Evolutionary conservation across 1,284 basidiomycete genomes (phyloP), one percentile per base, ranked within the genome.

Genomic region (Ustilago tritici): DNA sequence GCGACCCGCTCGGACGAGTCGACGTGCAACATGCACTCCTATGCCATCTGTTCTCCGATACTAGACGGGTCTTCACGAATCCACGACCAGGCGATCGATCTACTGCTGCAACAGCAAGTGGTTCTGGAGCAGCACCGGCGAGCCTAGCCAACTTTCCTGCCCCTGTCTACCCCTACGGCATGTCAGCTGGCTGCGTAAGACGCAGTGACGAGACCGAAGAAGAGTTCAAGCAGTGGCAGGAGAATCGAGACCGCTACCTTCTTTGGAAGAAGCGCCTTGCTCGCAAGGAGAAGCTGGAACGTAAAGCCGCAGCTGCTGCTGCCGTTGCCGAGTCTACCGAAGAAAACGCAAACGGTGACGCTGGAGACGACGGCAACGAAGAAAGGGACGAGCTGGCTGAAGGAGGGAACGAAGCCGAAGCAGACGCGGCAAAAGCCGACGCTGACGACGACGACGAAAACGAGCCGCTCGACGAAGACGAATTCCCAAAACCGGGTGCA

Each of bases 11-110:
- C 1, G 71, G 78, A 4, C 73, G 84, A 11, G 71, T 67, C 19
- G 94, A 95, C 86, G 90, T 95, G 43, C 93, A 95, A 88, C 94
- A 91, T 87, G 93, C 95, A 87, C 89, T 95, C 57, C 90, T 95
- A 62, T 84, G 91, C 80, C 88, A 91, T 85, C 91, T 95, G 81
- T 95, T 95, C 87, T 88, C 89, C 68, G 90, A 95, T 86, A 87
- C 88, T 34, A 88, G 88, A 14, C 87, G 89, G 46, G 92, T 91
- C 66, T 95, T 95, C 87, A 93, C 92, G 50, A 90, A 89, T 62
- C 89, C 90, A 0, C 82, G 84, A 0, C 77, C 82, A 0, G 77
- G 76, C 3, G 50, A 71, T 14, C 56, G 65, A 23, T 52, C 67
- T 4, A 49, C 56, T 10, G 67, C 61, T n/a, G 40, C 56, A 10